These are phyloP conservation scores for Rhinocladiella similis DNA, from an alignment of 2,329 filamentous ascomycete genomes.

Conservation along the genomic window DNA sequence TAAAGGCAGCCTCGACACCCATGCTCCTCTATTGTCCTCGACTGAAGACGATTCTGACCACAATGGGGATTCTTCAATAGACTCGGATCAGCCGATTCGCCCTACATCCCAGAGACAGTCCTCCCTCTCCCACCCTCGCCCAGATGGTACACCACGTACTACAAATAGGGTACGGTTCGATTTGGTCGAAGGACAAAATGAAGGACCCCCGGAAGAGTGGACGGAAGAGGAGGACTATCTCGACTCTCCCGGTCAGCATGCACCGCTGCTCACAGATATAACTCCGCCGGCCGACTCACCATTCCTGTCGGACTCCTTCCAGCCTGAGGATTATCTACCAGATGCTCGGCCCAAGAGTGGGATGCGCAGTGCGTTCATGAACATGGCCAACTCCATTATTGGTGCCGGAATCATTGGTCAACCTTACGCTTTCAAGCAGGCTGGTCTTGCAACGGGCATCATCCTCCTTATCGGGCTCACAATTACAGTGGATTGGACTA, in stretches of 20 bases:
- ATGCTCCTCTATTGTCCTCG: constrained; percentile 15
- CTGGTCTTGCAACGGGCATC: constrained; percentile 78
- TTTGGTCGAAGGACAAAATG: constrained; percentile 32
- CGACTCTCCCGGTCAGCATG: constrained; percentile 51
- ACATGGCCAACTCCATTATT: constrained; percentile 99
- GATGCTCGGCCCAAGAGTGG: constrained; percentile 76
- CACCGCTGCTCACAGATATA: constrained; percentile 77
- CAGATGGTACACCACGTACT: constrained; percentile 57
- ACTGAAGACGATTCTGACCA: constrained; percentile 21
- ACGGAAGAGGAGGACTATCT: constrained; percentile 63
- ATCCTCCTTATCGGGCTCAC: constrained; percentile 77
- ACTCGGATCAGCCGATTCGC: constrained; percentile 16
- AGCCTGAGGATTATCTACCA: constrained; percentile 60
- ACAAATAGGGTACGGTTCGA: constrained; percentile 76
- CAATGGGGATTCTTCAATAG: constrained; percentile 27
- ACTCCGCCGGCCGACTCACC: constrained; percentile 74
- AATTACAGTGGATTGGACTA: constrained; percentile 92
- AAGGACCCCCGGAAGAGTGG: constrained; percentile 27
- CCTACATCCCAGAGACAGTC: constrained; percentile 37
- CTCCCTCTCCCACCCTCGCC: constrained; percentile 41
- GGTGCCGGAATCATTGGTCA: constrained; percentile 74
- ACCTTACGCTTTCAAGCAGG: constrained; percentile 93
- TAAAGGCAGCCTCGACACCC: constrained; percentile 21
- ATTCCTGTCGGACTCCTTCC: constrained; percentile 60
- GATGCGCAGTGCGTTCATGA: constrained; percentile 91